phyloP scores from a whole-genome alignment of 2,329 filamentous ascomycete species.

The Achaetomium macrosporum region DNA sequence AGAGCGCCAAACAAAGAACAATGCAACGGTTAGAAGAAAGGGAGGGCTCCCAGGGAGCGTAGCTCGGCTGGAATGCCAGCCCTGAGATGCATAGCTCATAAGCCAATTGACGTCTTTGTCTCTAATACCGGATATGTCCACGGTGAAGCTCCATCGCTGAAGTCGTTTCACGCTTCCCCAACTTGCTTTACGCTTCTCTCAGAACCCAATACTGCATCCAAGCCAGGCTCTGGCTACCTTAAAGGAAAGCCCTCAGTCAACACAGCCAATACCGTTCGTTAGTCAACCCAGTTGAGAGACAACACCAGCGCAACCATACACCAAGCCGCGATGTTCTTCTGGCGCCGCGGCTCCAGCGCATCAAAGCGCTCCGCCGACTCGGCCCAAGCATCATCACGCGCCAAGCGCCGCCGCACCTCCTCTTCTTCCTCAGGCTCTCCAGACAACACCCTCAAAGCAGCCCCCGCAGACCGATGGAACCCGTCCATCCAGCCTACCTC shows the following conservation, averaged over 20 bases:
- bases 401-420: background rate
- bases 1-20: slow-evolving; percentile 7
- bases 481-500: slow-evolving; percentile 15
- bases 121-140: slow-evolving; percentile 1
- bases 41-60: background rate
- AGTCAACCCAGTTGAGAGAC: too few species aligned
- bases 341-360: too few species aligned
- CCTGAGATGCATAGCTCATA: background rate
- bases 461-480: slow-evolving; percentile 7
- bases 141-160: background rate
- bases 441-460: background rate
- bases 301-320: too few species aligned
- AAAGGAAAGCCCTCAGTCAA: too few species aligned
- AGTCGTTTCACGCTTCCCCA: background rate
- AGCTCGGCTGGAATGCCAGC: slow-evolving; percentile 1
- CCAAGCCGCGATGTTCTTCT: too few species aligned
- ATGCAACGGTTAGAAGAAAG: background rate
- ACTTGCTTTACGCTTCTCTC: background rate
- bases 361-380: background rate
- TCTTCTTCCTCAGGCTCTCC: background rate
- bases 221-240: too few species aligned
- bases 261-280: too few species aligned
- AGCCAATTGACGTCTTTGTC: slow-evolving; percentile 5
- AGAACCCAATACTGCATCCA: too few species aligned
- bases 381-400: background rate